Evolutionary conservation across 495 filamentous ascomycete species (phyloP).

Genomic region (Penicillium bovifimosum): DNA sequence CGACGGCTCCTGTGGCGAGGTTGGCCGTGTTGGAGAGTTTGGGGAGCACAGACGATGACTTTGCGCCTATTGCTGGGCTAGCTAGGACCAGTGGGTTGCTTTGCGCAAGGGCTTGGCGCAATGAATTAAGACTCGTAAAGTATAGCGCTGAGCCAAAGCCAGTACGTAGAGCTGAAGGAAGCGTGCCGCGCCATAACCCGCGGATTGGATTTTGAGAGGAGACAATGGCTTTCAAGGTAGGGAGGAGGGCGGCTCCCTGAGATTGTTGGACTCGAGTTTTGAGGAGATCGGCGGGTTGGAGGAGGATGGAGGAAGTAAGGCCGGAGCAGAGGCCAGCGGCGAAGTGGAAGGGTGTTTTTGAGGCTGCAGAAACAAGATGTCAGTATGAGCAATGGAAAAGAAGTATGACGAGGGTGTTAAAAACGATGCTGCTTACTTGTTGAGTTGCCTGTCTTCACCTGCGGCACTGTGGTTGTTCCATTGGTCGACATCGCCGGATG

Average conservation of each 20-base stretch:
- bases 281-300: conserved; percentile 94
- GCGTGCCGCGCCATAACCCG: conserved; percentile 89
- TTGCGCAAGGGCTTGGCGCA: conserved; percentile 65
- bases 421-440: conserved; percentile 21
- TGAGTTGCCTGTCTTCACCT: conserved; percentile 30
- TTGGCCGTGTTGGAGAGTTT: conserved; percentile 83
- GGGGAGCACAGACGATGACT: conserved; percentile 68
- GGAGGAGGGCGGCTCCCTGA: conserved; percentile 57
- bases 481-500: conserved; percentile 32
- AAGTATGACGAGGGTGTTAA: background rate
- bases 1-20: conserved; percentile 74
- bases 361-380: conserved; percentile 21
- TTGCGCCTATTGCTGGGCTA: conserved; percentile 13
- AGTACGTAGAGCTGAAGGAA: conserved; percentile 86
- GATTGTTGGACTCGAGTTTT: conserved; percentile 84
- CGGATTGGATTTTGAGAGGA: conserved; percentile 56
- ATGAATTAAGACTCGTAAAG: conserved; percentile 80
- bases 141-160: conserved; percentile 91
- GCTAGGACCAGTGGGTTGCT: conserved; percentile 21
- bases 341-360: conserved; percentile 70
- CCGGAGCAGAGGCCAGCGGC: conserved; percentile 82
- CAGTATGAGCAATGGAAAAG: conserved; percentile 2
- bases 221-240: conserved; percentile 65
- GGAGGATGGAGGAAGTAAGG: conserved; percentile 76
- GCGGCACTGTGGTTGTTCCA: conserved; percentile 28